Conservation (phyloP, 2,329 filamentous ascomycete genomes). For the Colletotrichum sp. region DNA sequence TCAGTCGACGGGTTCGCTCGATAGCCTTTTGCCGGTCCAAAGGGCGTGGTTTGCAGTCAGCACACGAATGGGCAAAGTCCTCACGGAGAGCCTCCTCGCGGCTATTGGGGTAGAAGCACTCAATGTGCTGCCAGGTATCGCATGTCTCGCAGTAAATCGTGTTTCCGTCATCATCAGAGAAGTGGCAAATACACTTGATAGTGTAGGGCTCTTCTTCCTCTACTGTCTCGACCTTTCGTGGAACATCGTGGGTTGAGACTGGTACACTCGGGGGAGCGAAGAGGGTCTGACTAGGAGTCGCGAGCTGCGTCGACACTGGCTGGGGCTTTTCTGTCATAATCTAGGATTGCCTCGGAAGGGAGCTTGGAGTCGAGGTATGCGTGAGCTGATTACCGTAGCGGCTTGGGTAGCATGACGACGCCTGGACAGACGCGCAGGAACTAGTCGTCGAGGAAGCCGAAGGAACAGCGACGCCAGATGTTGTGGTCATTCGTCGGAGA, state of each 20-base stretch:
- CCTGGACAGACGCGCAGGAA: conserved; percentile 45
- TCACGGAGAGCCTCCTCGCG: conserved; percentile 74
- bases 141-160: conserved; percentile 96
- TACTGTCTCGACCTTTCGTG: conserved; percentile 54
- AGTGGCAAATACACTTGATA: conserved; percentile 97
- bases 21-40: conserved; percentile 78
- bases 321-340: conserved; percentile 69
- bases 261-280: conserved; percentile 46
- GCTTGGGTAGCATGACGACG: conserved; percentile 66
- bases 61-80: conserved; percentile 82
- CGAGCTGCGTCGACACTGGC: conserved; percentile 59
- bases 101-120: conserved; percentile 87
- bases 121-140: conserved; percentile 98
- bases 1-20: conserved; percentile 71
- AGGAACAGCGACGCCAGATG: background rate
- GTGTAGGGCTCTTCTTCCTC: conserved; percentile 86
- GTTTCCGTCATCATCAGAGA: conserved; percentile 92
- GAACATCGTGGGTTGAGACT: conserved; percentile 44
- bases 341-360: conserved; percentile 51
- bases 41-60: conserved; percentile 81
- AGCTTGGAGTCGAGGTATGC: conserved; percentile 37
- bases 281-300: conserved; percentile 58
- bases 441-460: background rate
- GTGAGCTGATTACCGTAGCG: conserved; percentile 53
- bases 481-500: conserved; percentile 18